Evolutionary conservation across 202 grass and related monocot species (phyloP).

Genomic region (Cymbopogon flexuosus): DNA sequence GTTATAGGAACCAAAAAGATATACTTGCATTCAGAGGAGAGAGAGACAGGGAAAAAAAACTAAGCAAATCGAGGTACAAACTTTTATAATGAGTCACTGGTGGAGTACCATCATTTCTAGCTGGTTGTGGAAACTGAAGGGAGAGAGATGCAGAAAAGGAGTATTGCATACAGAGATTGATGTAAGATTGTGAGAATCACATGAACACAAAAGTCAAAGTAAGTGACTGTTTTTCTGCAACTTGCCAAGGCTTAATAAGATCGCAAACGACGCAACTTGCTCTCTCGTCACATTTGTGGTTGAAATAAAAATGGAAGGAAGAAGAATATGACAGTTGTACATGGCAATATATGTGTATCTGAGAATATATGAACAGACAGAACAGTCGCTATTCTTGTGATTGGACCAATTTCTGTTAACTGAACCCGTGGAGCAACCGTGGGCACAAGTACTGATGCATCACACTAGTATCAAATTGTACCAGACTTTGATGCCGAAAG

Average conservation of each 20-base stretch:
- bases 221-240: not conserved
- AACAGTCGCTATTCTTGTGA: not conserved
- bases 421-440: constrained; percentile 4
- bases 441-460: constrained; percentile 16
- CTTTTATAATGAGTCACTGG: not conserved
- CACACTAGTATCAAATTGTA: not conserved
- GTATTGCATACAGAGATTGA: not conserved
- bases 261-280: not conserved
- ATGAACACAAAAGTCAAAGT: not conserved
- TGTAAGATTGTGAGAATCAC: not conserved
- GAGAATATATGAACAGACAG: not conserved
- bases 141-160: not conserved
- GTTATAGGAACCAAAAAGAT: not conserved
- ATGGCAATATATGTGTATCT: not conserved
- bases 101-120: not conserved
- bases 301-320: not conserved
- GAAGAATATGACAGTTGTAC: not conserved
- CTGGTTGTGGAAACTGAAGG: not conserved
- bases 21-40: not conserved
- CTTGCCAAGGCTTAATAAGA: too few species aligned
- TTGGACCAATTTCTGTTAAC: not conserved
- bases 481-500: constrained; percentile 8
- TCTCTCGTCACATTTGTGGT: not conserved
- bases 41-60: not conserved
- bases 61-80: not conserved